These are phyloP conservation scores for Podaxis sp. DNA, from an alignment of 768 basidiomycete species.

Conservation along the genomic window DNA sequence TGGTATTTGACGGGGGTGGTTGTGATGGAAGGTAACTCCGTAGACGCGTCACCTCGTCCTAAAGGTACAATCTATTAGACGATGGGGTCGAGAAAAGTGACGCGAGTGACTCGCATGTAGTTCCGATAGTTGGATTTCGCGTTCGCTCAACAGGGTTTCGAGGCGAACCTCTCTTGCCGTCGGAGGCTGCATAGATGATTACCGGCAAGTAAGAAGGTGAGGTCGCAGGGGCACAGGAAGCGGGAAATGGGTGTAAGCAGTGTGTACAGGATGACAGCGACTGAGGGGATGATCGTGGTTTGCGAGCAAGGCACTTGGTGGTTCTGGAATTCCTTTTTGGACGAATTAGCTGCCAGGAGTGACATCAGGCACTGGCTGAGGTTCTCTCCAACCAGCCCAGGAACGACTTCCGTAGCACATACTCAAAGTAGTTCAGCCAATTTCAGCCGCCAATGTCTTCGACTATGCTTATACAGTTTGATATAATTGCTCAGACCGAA, in stretches of 20 bases:
- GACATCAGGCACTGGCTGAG: background rate
- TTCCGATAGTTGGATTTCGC: conserved; percentile 67
- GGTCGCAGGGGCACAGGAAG: conserved; percentile 8
- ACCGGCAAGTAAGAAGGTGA: conserved; percentile 7
- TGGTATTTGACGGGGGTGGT: conserved; percentile 53
- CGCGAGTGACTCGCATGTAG: conserved; percentile 53
- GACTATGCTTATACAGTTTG: no score
- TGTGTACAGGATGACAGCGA: conserved; percentile 5
- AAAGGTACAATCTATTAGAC: conserved; percentile 15
- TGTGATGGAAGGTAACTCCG: conserved; percentile 62
- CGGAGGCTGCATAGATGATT: conserved; percentile 58
- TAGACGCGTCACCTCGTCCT: conserved; percentile 74
- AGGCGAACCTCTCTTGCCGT: conserved; percentile 76
- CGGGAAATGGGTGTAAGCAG: conserved; percentile 8
- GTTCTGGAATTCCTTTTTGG: conserved; percentile 15
- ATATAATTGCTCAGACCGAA: no score
- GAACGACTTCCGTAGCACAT: background rate
- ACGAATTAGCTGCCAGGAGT: conserved; percentile 1
- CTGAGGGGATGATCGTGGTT: conserved; percentile 11
- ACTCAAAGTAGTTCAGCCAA: no score
- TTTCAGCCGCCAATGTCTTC: background rate
- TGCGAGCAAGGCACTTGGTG: conserved; percentile 11
- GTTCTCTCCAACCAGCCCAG: background rate
- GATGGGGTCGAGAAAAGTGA: conserved; percentile 1
- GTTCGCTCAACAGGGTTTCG: conserved; percentile 69